phyloP scores from a whole-genome alignment of 495 filamentous ascomycete species.

The Trichoderma gamsii region DNA sequence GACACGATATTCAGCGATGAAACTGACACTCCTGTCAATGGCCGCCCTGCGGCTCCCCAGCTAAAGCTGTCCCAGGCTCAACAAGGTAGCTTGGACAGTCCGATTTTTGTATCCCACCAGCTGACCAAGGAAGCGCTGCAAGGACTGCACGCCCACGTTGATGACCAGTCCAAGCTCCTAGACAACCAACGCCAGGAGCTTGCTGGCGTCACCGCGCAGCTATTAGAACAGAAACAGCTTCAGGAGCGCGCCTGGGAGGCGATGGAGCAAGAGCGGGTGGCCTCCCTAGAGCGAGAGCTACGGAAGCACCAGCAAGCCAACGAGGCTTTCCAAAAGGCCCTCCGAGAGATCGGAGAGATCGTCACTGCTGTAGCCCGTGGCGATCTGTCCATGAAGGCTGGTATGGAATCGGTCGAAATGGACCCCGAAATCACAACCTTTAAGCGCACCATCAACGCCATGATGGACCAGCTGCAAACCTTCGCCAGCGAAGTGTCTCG shows the following conservation, averaged over 20 bases:
- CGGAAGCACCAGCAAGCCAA: slow-evolving; percentile 97
- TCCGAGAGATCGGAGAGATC: slow-evolving; percentile 95
- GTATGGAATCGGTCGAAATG: slow-evolving; percentile 94
- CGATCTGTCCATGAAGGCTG: slow-evolving; percentile 95
- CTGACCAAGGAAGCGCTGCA: slow-evolving; percentile 65
- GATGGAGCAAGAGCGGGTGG: slow-evolving; percentile 48
- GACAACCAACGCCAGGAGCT: slow-evolving; percentile 67
- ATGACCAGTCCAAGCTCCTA: slow-evolving; percentile 73
- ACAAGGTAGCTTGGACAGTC: slow-evolving; percentile 26
- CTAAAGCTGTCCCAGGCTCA: slow-evolving; percentile 19
- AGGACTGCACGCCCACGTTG: slow-evolving; percentile 65
- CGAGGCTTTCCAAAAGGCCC: slow-evolving; percentile 94
- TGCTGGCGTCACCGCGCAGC: slow-evolving; percentile 59
- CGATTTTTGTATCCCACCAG: slow-evolving; percentile 21
- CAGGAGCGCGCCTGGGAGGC: slow-evolving; percentile 55
- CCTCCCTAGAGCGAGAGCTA: slow-evolving; percentile 76
- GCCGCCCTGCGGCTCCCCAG: slow-evolving; percentile 17
- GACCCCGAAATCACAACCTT: slow-evolving; percentile 99
- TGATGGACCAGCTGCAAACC: slow-evolving; percentile 98
- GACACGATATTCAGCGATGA: slow-evolving; percentile 50
- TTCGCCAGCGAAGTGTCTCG: slow-evolving; percentile 97
- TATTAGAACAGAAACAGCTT: slow-evolving; percentile 58
- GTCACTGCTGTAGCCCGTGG: slow-evolving; percentile 92
- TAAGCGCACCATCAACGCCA: slow-evolving; percentile 95
- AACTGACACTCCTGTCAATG: slow-evolving; percentile 24